Conservation (phyloP, 2,329 filamentous ascomycete genomes). For the Xylariaceae sp. region DNA sequence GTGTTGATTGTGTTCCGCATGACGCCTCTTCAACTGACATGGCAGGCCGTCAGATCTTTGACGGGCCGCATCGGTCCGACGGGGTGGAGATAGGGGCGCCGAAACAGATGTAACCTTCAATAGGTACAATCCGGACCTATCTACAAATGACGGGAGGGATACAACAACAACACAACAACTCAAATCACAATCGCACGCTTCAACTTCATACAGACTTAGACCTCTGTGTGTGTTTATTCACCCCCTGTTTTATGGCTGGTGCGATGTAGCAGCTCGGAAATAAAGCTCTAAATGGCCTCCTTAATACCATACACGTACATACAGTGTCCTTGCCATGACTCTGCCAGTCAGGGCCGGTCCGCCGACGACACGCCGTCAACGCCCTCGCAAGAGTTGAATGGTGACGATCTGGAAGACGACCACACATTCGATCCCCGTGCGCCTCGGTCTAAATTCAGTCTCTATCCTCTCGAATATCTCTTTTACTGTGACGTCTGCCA, state of each 20-base stretch:
- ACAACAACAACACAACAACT: not conserved
- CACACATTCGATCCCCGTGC: slow-evolving; percentile 77
- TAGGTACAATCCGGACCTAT: too few relatives aligned
- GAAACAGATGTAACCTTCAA: too few relatives aligned
- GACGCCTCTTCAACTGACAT: too few relatives aligned
- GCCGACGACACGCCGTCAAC: slow-evolving; percentile 32
- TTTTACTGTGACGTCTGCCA: slow-evolving; percentile 97
- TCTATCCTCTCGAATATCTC: slow-evolving; percentile 89
- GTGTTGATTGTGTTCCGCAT: too few relatives aligned
- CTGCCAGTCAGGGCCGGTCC: slow-evolving; percentile 17
- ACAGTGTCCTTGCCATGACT: slow-evolving; percentile 53
- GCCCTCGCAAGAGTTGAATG: slow-evolving; percentile 16
- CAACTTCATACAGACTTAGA: not conserved
- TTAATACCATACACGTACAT: slow-evolving; percentile 60
- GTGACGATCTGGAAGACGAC: slow-evolving; percentile 47
- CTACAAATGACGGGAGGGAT: too few relatives aligned
- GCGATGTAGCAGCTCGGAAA: slow-evolving; percentile 22
- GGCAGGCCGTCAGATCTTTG: too few relatives aligned
- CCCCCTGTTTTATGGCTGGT: slow-evolving; percentile 14
- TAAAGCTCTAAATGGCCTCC: slow-evolving; percentile 26
- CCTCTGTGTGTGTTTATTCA: not conserved
- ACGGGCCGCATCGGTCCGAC: too few relatives aligned
- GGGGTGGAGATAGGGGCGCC: too few relatives aligned
- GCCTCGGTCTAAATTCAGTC: slow-evolving; percentile 79
- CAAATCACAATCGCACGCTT: not conserved